Conservation (phyloP, 2,329 filamentous ascomycete genomes). For the Emergomyces orientalis region DNA sequence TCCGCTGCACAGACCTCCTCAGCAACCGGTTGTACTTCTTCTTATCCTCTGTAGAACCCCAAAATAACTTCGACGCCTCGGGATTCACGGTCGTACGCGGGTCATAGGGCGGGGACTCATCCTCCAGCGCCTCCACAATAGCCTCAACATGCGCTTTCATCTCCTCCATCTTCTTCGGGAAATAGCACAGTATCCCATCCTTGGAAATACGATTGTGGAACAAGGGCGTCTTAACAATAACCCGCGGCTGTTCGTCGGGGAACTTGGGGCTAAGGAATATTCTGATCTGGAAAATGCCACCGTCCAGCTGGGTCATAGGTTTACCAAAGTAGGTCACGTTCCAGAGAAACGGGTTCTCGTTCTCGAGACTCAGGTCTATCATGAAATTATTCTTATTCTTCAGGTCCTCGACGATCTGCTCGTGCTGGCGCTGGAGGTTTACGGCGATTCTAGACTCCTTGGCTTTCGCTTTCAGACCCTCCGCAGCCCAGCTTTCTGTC, state of each 20-base stretch:
- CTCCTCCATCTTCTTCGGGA: slow-evolving; percentile 61
- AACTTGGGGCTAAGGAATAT: slow-evolving; percentile 75
- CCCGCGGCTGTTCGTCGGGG: slow-evolving; percentile 77
- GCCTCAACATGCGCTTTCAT: slow-evolving; percentile 74
- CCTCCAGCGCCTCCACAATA: slow-evolving; percentile 73
- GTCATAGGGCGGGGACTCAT: slow-evolving; percentile 80
- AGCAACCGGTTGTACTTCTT: slow-evolving; percentile 77
- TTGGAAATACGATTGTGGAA: slow-evolving; percentile 81
- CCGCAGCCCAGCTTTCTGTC: slow-evolving; percentile 57
- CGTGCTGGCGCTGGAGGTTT: slow-evolving; percentile 73
- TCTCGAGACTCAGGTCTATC: slow-evolving; percentile 64
- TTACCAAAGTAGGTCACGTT: slow-evolving; percentile 77
- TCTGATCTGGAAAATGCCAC: slow-evolving; percentile 74
- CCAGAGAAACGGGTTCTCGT: slow-evolving; percentile 87
- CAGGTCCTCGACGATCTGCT: slow-evolving; percentile 69
- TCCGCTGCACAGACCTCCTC: slow-evolving; percentile 59
- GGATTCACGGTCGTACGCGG: slow-evolving; percentile 78
- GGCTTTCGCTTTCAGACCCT: slow-evolving; percentile 54
- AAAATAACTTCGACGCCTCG: slow-evolving; percentile 77
- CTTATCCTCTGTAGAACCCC: slow-evolving; percentile 69
- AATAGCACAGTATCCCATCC: slow-evolving; percentile 77
- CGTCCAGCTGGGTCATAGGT: slow-evolving; percentile 88
- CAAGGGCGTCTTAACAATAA: slow-evolving; percentile 67
- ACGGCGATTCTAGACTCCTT: slow-evolving; percentile 67
- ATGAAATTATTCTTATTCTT: slow-evolving; percentile 60